These are phyloP conservation scores for Leishmania braziliensis DNA, from an alignment of 208 protist species.

Conservation along the genomic window DNA sequence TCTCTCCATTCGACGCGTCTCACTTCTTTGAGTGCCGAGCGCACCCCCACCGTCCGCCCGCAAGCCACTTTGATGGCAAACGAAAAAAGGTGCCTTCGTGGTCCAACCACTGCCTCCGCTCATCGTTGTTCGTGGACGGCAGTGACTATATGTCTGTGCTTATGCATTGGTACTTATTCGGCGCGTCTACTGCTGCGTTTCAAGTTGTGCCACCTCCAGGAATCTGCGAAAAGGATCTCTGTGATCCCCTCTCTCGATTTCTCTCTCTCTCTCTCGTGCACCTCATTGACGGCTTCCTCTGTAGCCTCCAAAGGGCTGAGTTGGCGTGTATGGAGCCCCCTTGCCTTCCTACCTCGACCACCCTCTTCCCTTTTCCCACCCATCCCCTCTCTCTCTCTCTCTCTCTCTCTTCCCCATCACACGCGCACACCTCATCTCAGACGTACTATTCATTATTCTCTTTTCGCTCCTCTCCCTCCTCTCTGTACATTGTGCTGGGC, in stretches of 20 bases:
- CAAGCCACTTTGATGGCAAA: not conserved
- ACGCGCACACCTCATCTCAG: not conserved
- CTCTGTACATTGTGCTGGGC: not conserved
- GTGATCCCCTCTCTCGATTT: not conserved
- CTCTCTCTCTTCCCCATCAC: not conserved
- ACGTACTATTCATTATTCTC: not conserved
- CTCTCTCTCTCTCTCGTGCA: not conserved
- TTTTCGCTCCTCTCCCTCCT: not conserved
- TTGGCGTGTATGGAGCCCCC: not conserved
- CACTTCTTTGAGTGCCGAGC: slow-evolving; percentile 16
- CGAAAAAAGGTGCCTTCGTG: not conserved
- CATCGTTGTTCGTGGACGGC: not conserved
- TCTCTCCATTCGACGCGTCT: not conserved
- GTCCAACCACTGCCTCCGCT: not conserved
- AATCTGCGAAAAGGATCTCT: not conserved
- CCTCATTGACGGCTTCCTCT: not conserved
- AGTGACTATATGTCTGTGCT: not conserved
- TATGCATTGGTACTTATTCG: not conserved
- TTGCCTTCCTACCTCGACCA: not conserved
- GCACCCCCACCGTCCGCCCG: not conserved
- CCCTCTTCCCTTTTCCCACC: not conserved
- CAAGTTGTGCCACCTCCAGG: not conserved
- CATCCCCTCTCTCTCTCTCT: not conserved
- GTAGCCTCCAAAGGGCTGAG: not conserved
- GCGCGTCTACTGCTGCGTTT: not conserved